Evolutionary conservation across 2,329 filamentous ascomycete genomes (phyloP).

Genomic region (Elsinoe ampelina): DNA sequence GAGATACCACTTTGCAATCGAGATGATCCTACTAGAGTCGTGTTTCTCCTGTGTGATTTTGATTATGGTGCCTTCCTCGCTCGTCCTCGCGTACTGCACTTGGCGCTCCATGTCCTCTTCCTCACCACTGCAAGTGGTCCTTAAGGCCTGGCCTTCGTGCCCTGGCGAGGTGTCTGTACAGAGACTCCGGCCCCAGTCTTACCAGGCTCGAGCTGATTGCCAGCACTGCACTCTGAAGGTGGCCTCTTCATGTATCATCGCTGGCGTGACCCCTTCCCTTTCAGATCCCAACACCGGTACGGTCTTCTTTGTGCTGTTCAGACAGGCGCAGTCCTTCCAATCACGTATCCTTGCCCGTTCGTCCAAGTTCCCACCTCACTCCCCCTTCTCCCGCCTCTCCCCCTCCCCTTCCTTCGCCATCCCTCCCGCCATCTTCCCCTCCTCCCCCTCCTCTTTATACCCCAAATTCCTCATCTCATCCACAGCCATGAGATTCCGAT

Average conservation of each 20-base stretch:
- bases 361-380: neutral
- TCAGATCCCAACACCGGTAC: neutral
- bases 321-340: neutral
- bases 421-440: neutral
- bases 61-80: neutral
- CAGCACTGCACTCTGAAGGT: too few species aligned
- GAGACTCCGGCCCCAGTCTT: too few species aligned
- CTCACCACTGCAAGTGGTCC: too few species aligned
- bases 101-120: too few species aligned
- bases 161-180: too few species aligned
- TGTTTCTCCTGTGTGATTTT: neutral
- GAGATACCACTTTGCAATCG: constrained; percentile 14
- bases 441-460: constrained; percentile 47
- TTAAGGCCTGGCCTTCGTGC: too few species aligned
- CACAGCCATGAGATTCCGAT: constrained; percentile 89
- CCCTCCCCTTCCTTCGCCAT: too few species aligned
- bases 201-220: too few species aligned
- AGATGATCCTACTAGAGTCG: neutral
- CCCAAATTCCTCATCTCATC: constrained; percentile 94
- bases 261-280: too few species aligned
- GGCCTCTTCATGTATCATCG: too few species aligned
- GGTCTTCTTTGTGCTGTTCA: neutral
- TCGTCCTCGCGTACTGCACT: too few species aligned
- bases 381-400: neutral
- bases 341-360: neutral